A percentile compares a stretch with the other conserved stretches of the same genome.
These are phyloP conservation scores for Diaporthe capsici DNA, from an alignment of 2,329 filamentous ascomycete species.

Conservation along the genomic window DNA sequence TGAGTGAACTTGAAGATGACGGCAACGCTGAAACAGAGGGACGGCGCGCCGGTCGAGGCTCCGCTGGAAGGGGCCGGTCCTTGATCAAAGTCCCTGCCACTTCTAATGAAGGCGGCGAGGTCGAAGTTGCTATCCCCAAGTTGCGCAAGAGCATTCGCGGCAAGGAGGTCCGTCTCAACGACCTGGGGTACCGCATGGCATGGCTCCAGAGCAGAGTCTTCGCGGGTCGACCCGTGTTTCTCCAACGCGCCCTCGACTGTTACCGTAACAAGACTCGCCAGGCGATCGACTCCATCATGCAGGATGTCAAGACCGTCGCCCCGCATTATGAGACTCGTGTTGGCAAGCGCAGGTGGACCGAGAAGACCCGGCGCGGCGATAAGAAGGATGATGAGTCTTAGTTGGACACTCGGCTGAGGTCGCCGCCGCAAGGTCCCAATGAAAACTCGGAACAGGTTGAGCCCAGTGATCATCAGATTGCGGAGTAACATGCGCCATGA, in stretches of 20 bases:
- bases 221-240: constrained; percentile 85
- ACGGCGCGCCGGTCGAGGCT: constrained; percentile 54
- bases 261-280: constrained; percentile 93
- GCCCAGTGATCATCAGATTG: not conserved
- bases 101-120: constrained; percentile 75
- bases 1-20: constrained; percentile 69
- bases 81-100: constrained; percentile 74
- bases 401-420: constrained; percentile 28
- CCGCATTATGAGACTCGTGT: constrained; percentile 91
- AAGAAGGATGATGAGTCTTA: constrained; percentile 52
- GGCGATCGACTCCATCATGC: constrained; percentile 83
- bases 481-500: not conserved
- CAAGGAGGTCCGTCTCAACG: constrained; percentile 92
- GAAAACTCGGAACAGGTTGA: not conserved
- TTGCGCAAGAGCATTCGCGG: constrained; percentile 78
- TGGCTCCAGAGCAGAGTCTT: constrained; percentile 97
- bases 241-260: constrained; percentile 92
- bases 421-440: not conserved
- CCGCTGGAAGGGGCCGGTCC: constrained; percentile 49
- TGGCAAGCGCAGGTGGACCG: constrained; percentile 84
- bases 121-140: constrained; percentile 81
- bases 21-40: constrained; percentile 66
- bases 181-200: constrained; percentile 94
- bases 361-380: constrained; percentile 63
- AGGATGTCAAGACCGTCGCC: constrained; percentile 80